Conservation (phyloP, 306 rosid species). For the Castanopsis chinensis region DNA sequence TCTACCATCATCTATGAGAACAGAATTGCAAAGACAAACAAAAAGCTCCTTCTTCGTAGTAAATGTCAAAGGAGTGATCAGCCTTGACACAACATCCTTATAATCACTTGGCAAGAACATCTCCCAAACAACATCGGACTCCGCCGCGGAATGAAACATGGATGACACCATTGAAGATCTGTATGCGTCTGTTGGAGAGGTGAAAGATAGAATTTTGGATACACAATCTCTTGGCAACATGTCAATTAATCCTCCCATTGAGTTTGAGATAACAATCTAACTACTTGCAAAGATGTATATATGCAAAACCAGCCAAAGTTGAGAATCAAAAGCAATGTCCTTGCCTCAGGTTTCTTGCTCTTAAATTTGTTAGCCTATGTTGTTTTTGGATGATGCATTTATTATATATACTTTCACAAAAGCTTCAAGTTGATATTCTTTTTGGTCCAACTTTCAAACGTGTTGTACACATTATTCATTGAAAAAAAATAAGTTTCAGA, state of each 20-base stretch:
- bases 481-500: not conserved
- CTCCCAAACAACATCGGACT: conserved; percentile 57
- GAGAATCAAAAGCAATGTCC: not conserved
- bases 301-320: no score
- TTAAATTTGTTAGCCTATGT: not conserved
- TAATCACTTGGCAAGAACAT: conserved; percentile 53
- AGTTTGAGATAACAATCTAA: not conserved
- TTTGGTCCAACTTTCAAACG: not conserved
- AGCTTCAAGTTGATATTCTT: not conserved
- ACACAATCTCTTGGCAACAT: conserved; percentile 50
- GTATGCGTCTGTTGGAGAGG: conserved; percentile 50
- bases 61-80: conserved; percentile 22
- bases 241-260: conserved; percentile 2
- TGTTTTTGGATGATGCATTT: not conserved
- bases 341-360: not conserved
- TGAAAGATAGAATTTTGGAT: conserved; percentile 31
- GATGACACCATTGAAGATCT: conserved; percentile 42
- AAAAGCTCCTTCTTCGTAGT: conserved; percentile 50
- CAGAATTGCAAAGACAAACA: conserved; percentile 29
- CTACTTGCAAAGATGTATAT: not conserved
- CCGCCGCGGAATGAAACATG: conserved; percentile 29
- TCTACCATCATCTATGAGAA: conserved; percentile 48
- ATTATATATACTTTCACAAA: not conserved
- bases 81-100: conserved; percentile 30
- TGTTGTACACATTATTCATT: not conserved